phyloP scores from a whole-genome alignment of 106 monocot genomes.

The Dactylorhiza incarnata region DNA sequence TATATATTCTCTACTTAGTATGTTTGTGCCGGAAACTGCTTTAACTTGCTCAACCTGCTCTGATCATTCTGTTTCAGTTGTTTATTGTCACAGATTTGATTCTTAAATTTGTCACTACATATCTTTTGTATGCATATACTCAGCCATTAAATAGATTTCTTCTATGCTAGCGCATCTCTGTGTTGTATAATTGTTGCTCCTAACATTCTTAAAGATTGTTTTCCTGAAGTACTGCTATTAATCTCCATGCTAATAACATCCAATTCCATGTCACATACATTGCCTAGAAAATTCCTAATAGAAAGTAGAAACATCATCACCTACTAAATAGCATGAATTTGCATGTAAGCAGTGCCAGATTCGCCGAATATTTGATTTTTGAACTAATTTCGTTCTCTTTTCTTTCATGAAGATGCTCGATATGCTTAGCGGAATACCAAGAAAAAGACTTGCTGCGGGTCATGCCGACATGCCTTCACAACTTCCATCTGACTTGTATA shows the following conservation, averaged over 20 bases:
- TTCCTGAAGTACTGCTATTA: not conserved
- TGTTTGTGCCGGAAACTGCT: not conserved
- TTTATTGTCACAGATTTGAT: no score
- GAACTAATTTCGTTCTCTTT: not conserved
- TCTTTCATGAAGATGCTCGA: slow-evolving; percentile 39
- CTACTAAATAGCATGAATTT: not conserved
- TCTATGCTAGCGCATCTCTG: not conserved
- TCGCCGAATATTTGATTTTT: not conserved
- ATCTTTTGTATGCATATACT: no score
- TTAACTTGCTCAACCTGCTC: no score
- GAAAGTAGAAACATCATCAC: not conserved
- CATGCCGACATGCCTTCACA: slow-evolving; percentile 41
- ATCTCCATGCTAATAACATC: not conserved
- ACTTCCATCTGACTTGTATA: slow-evolving; percentile 54
- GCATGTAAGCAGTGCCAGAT: not conserved
- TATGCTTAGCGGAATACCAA: slow-evolving; percentile 63
- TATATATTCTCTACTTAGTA: not conserved
- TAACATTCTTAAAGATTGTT: not conserved
- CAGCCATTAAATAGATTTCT: no score
- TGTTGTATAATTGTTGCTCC: not conserved
- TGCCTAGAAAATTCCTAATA: not conserved
- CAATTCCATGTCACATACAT: not conserved
- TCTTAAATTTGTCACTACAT: no score
- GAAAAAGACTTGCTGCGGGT: slow-evolving; percentile 55
- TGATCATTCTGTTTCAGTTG: no score